Evolutionary conservation across 2,329 filamentous ascomycete species (phyloP).

Genomic region (Fusarium torulosum): DNA sequence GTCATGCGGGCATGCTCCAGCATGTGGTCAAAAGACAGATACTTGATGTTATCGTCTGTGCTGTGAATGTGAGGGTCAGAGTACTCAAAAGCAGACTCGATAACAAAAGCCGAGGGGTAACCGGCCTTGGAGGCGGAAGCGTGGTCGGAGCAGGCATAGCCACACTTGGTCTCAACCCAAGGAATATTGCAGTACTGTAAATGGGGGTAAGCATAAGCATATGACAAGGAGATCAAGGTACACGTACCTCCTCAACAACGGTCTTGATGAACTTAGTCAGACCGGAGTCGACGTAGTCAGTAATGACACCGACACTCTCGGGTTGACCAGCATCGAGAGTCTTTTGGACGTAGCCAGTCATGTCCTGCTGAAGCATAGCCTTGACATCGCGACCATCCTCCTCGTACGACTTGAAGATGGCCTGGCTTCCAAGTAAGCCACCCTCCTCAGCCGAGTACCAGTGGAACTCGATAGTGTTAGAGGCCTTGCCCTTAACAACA

Average conservation of each 20-base stretch:
- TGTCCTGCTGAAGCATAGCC: constrained; percentile 98
- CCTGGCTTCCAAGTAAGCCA: constrained; percentile 87
- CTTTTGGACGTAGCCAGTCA: constrained; percentile 90
- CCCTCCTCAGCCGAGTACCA: constrained; percentile 95
- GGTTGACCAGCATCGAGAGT: constrained; percentile 84
- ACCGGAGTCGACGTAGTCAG: constrained; percentile 85
- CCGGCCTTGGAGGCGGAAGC: constrained; percentile 79
- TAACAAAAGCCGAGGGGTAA: constrained; percentile 81
- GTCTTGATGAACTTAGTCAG: constrained; percentile 93
- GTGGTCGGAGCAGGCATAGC: constrained; percentile 85
- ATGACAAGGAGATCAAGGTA: neutral
- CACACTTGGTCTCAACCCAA: constrained; percentile 88
- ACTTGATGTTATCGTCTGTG: constrained; percentile 77
- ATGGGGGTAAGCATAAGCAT: constrained; percentile 4
- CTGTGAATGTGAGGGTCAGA: constrained; percentile 77
- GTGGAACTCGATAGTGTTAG: constrained; percentile 95
- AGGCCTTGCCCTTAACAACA: constrained; percentile 76
- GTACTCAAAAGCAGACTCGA: constrained; percentile 77
- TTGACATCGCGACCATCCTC: constrained; percentile 80
- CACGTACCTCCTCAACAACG: constrained; percentile 72
- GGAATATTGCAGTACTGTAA: constrained; percentile 87
- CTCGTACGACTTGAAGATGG: constrained; percentile 87
- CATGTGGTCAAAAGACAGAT: constrained; percentile 89
- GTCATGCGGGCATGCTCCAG: constrained; percentile 89
- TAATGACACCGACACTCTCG: constrained; percentile 92